Evolutionary conservation across 2,329 filamentous ascomycete genomes (phyloP), one percentile per base, ranked within the genome.

Genomic region (Helotiales sp.): DNA sequence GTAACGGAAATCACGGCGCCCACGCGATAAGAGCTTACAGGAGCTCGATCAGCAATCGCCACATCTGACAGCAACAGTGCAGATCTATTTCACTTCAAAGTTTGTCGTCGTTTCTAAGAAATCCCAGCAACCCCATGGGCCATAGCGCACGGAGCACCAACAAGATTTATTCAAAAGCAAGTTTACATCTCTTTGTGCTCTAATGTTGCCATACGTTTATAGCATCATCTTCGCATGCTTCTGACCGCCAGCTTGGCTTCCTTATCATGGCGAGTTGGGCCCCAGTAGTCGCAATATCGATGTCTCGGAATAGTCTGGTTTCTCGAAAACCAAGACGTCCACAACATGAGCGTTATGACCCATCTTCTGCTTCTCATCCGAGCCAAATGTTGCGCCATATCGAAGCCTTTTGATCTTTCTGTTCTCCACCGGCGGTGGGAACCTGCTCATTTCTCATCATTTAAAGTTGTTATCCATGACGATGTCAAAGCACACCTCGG

Each of bases 401-500:
- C 40, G 8, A 25, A 24, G 27, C 22, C 10, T 25, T 44, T 44
- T 44, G 22, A 44, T 27, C 27, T 24, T 44, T 6, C n/a, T 24
- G 3, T 44, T 44, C 40, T 3, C 12, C 15, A 7, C 9, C n/a
- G 10, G 40, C 10, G 40, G 24, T 44, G 22, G n/a, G n/a, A n/a
- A n/a, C n/a, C 40, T 25, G 22, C 15, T n/a, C 6, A 25, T 44
- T 25, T 44, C 40, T 12, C 13, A 15, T 30, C 5, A 10, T 48
- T 31, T 31, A n/a, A 24, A 24, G 27, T 12, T 31, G 6, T 17
- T 31, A 25, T 31, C 31, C 27, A 22, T 31, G 25, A 17, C 24
- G 29, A 10, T 3, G 57, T 60, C 57, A 60, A 57, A 60, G 58
- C 54, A 49, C 27, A 42, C 22, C 8, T 15, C 19, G 34, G 12